Conservation (phyloP, 163 green algal species). For the Coccomyxa subellipsoidea region DNA sequence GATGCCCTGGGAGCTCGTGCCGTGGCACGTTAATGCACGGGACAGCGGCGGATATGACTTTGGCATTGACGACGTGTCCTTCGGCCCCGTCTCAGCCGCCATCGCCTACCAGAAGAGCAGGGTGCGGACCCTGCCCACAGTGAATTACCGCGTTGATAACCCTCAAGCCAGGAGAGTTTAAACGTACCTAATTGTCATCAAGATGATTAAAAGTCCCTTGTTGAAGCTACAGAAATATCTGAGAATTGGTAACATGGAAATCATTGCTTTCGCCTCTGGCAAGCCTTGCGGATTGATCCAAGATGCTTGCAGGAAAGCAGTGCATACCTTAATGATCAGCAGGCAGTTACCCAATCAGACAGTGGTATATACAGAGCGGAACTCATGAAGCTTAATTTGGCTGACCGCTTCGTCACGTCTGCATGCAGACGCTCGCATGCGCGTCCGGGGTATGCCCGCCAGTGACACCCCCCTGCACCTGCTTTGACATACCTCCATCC, state of each 20-base stretch:
- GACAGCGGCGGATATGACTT: background rate
- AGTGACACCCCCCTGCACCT: background rate
- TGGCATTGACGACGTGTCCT: background rate
- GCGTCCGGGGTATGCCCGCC: background rate
- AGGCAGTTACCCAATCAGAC: background rate
- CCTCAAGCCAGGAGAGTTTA: background rate
- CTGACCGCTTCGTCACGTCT: no score
- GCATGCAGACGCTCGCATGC: background rate
- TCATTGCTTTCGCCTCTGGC: no score
- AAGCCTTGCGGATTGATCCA: no score
- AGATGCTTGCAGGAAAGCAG: no score
- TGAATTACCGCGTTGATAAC: background rate
- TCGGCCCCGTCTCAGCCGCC: background rate
- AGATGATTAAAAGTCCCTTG: no score
- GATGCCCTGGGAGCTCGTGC: background rate
- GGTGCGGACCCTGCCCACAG: no score
- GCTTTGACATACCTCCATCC: background rate
- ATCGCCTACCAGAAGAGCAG: background rate
- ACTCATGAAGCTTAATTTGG: background rate
- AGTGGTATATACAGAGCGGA: background rate
- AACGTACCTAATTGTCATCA: background rate
- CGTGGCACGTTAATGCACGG: background rate
- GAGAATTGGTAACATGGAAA: no score
- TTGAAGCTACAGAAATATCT: no score
- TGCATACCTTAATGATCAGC: no score